Percentiles rank a stretch among this genome's conserved stretches.
Evolutionary conservation across 108 stramenopile genomes (phyloP).

Genomic region (Discostella pseudostelligera): DNA sequence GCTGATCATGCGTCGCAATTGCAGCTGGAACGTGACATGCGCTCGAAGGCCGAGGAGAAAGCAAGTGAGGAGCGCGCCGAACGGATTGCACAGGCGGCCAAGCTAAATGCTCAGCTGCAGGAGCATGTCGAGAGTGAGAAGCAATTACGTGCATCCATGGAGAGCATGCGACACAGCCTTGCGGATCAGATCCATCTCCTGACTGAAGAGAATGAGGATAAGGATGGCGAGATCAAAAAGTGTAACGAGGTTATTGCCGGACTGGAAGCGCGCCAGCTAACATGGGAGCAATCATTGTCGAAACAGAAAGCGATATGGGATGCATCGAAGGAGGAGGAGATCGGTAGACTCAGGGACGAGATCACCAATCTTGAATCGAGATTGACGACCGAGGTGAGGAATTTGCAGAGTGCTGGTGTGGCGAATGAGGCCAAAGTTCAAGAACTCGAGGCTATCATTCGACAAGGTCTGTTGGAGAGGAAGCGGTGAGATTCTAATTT

Average conservation of each 20-base stretch:
- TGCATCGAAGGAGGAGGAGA: slow-evolving; percentile 26
- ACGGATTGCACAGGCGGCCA: slow-evolving; percentile 21
- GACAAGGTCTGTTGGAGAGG: slow-evolving; percentile 9
- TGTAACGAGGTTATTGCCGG: slow-evolving; percentile 13
- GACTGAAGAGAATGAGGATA: background rate
- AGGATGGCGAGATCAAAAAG: slow-evolving; percentile 1
- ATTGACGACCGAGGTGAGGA: slow-evolving; percentile 9
- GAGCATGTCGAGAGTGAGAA: slow-evolving; percentile 28
- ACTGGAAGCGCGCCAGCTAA: background rate
- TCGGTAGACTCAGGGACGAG: slow-evolving; percentile 15
- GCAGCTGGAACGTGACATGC: slow-evolving; percentile 19
- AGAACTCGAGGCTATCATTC: slow-evolving; percentile 22
- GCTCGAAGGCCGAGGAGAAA: slow-evolving; percentile 30
- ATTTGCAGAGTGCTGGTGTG: slow-evolving; percentile 1
- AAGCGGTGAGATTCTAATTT: background rate
- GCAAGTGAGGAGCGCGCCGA: slow-evolving; percentile 33
- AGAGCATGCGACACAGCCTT: slow-evolving; percentile 10
- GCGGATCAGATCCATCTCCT: slow-evolving; percentile 1
- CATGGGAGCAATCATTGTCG: slow-evolving; percentile 20
- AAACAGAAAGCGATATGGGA: slow-evolving; percentile 16
- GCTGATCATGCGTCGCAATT: slow-evolving; percentile 8
- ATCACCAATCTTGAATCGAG: slow-evolving; percentile 8
- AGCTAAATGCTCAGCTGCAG: slow-evolving; percentile 32
- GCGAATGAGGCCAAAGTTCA: slow-evolving; percentile 3
- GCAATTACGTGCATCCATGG: slow-evolving; percentile 22